Evolutionary conservation across 805 yeast genomes (phyloP).

Genomic region (Candida odintsovae): DNA sequence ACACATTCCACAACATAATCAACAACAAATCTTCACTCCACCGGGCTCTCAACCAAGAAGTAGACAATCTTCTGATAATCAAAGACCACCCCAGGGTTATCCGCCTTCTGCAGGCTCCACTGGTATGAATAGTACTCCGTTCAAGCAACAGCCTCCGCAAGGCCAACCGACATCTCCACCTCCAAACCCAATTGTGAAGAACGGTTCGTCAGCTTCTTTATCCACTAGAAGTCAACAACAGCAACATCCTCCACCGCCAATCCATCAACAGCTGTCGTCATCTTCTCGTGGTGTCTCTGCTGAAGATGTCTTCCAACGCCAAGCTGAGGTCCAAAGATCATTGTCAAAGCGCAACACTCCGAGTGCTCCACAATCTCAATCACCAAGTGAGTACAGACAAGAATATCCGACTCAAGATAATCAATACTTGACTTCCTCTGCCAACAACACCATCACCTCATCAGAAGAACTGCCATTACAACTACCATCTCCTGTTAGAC

Average conservation of each 20-base stretch:
- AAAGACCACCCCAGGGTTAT: background rate
- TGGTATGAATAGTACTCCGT: background rate
- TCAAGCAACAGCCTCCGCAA: background rate
- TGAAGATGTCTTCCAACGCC: slow-evolving; percentile 20
- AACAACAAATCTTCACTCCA: slow-evolving; percentile 11
- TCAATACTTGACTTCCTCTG: background rate
- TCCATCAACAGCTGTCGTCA: background rate
- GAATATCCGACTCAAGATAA: background rate
- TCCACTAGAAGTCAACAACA: slow-evolving; percentile 7
- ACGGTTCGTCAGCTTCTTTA: slow-evolving; percentile 21
- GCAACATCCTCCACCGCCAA: slow-evolving; percentile 2
- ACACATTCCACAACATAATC: background rate
- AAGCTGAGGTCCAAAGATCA: background rate
- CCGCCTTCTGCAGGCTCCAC: background rate
- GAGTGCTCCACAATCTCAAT: background rate
- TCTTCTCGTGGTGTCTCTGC: slow-evolving; percentile 10
- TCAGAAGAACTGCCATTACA: slow-evolving; percentile 21
- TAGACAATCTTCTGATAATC: background rate
- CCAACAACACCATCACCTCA: slow-evolving; percentile 1
- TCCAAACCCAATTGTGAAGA: background rate
- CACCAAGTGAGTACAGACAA: background rate
- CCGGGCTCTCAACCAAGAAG: slow-evolving; percentile 1
- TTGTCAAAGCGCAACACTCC: slow-evolving; percentile 3
- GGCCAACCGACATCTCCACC: background rate
- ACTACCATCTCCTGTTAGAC: slow-evolving; percentile 24